Conservation (phyloP, 176 grass and related monocot genomes). For the Pontederia paniculata region DNA sequence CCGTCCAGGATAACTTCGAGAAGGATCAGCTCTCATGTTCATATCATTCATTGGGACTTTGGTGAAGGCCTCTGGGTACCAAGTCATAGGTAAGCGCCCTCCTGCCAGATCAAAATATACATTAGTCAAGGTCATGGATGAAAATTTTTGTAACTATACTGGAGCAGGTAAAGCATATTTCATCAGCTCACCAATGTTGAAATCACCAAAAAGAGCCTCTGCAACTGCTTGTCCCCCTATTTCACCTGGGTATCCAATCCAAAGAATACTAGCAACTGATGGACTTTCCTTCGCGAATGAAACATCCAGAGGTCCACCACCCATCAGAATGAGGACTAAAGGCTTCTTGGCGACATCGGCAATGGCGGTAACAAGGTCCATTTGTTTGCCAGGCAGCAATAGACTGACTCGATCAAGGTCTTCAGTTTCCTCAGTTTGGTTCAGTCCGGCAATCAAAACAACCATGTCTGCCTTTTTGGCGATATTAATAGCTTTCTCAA, state of each 20-base stretch:
- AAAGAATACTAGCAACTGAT: constrained; percentile 58
- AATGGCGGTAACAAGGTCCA: constrained; percentile 41
- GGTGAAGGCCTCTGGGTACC: constrained; percentile 81
- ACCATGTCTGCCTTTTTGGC: constrained; percentile 50
- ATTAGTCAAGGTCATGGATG: not conserved
- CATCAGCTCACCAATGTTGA: constrained; percentile 62
- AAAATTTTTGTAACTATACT: not conserved
- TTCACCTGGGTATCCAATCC: constrained; percentile 89
- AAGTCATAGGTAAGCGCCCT: constrained; percentile 56
- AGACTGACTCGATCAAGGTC: constrained; percentile 71
- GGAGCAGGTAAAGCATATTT: not conserved
- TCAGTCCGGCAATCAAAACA: constrained; percentile 68
- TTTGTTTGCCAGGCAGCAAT: constrained; percentile 82
- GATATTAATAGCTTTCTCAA: constrained; percentile 40
- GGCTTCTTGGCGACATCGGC: constrained; percentile 45
- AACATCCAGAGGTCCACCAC: constrained; percentile 81
- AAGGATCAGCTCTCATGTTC: constrained; percentile 67
- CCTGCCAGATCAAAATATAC: constrained; percentile 25
- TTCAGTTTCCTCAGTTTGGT: constrained; percentile 70
- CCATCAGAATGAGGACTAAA: constrained; percentile 55
- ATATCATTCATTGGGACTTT: constrained; percentile 80
- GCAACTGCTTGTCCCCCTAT: constrained; percentile 70
- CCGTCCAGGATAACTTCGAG: constrained; percentile 65
- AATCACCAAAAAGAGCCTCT: constrained; percentile 66
- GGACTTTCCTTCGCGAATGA: constrained; percentile 54